Evolutionary conservation across 768 basidiomycete species (phyloP), one percentile per base, ranked within the genome.

Genomic region (Exidia glandulosa): DNA sequence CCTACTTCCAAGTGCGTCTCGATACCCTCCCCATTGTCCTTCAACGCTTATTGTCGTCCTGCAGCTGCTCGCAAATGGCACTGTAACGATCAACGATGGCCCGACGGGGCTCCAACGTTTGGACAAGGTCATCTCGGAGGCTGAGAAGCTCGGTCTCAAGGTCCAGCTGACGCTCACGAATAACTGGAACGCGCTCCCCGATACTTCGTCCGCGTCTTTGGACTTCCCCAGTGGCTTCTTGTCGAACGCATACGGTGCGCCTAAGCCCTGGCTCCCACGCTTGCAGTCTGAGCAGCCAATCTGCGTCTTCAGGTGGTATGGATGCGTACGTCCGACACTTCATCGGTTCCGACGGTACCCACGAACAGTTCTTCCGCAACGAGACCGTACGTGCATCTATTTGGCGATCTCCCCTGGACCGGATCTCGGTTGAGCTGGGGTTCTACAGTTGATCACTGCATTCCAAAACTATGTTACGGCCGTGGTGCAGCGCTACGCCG

Each of bases 41-140:
- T 9, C n/a, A n/a, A n/a, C n/a, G 41, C 41, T 58, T 10, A 58
- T 34, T 19, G 29, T 14, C 29, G 47, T 79, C 80, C 57, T 75
- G 73, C 34, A 73, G 70, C 36, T 74, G 86, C 60, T 66, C 64
- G 10, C 50, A n/a, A 81, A 87, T 60, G 81, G 82, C 14, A 81
- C 78, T 0, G 65, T 74, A 1, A 71, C 76, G 14, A 72, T 87
- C 66, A 87, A 87, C 65, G 71, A 74, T 37, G 84, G 84, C 4
- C 69, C 82, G 25, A 83, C 81, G 59, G 85, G 85, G 54, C 73
- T 87, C 57, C 81, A 83, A 61, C 82, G 80, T 61, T 72, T 87
- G 36, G 85, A 87, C 66, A 80, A 75, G 55, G 73, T 87, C 32
- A 65, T 84, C 32, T 66, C 76, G 56, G 70, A 81, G 58, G 86